Conservation (phyloP, 306 rosid species). For the Alnus rubra region DNA sequence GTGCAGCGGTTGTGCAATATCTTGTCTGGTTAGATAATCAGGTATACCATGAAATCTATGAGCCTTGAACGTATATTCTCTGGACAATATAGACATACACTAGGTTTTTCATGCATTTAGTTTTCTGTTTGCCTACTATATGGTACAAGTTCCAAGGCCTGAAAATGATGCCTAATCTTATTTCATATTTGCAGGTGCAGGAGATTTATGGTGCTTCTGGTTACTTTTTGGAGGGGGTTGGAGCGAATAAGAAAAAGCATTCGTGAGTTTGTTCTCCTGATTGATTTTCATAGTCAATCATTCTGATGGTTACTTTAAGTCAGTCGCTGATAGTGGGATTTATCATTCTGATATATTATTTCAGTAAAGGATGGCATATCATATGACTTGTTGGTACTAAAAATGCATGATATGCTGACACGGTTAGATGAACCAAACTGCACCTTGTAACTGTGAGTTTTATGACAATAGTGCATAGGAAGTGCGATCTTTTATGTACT, state of each 20-base stretch:
- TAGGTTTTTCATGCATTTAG: neutral
- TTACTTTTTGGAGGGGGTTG: slow-evolving; percentile 63
- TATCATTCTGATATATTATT: neutral
- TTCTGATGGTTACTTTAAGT: neutral
- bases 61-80: slow-evolving; percentile 23
- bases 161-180: slow-evolving; percentile 34
- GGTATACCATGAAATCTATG: slow-evolving; percentile 47
- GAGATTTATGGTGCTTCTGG: slow-evolving; percentile 90
- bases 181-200: slow-evolving; percentile 72
- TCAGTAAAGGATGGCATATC: neutral
- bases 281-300: neutral
- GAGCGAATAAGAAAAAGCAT: slow-evolving; percentile 45
- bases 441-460: neutral
- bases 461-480: neutral
- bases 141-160: slow-evolving; percentile 12
- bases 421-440: neutral
- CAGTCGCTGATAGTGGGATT: neutral
- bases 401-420: neutral
- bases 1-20: slow-evolving; percentile 94
- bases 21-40: slow-evolving; percentile 91
- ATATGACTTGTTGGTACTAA: neutral
- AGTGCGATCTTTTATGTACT: neutral
- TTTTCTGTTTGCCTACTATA: neutral
- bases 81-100: neutral
- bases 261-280: slow-evolving; percentile 47